Base-by-base conservation (phyloP, 2,329 filamentous ascomycete species). In the Monilinia polystroma region DNA sequence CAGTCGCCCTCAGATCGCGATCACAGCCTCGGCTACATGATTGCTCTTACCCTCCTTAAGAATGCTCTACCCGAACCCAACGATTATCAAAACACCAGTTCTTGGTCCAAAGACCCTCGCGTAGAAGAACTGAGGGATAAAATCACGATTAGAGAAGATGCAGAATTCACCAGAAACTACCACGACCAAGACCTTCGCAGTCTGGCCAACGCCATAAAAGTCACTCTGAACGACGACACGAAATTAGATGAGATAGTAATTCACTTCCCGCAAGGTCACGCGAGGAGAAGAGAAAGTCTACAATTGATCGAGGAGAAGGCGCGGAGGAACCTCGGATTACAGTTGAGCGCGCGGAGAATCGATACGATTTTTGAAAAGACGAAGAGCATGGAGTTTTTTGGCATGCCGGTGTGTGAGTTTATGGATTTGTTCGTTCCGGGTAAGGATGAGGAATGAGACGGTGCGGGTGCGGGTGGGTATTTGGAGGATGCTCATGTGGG, bases 191-290 rank as follows among this genome's bases (percentile, higher is more conserved):
- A 73, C 1, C 74, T 72, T 11, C 74, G 71, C 60, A 75, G 72
- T 67, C 68, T 75, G 5, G 72, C 73, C 1, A 72, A 69, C 56
- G 77, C 69, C 0, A 18, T 79, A 16, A 73, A 68, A 1, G 65
- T 79, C 0, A 32, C 66, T 16, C 62, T 79, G 12, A 56, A 63
- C 11, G 69, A 76, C 66, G 73, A 74, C 1, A 64, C 64, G 2
- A 52, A 54, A 23, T 47, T 78, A 14, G 68, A 73, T 2, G 76
- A 79, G 54, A 70, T 76, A 12, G 16, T 76, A 8, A 68, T 79
- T 6, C 71, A 82, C 68, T 81, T 79, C 72, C 79, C 80, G 0
- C 67, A 71, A 11, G 75, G 74, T 2, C 71, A 76, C 66, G 63
- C 63, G 10, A 65, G 66, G 54, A 63, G 70, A 32, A 43, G 35